A percentile compares a stretch with the other conserved stretches of the same genome.
These are phyloP conservation scores for Fusarium subglutinans DNA, from an alignment of 2,329 filamentous ascomycete genomes.

Conservation along the genomic window DNA sequence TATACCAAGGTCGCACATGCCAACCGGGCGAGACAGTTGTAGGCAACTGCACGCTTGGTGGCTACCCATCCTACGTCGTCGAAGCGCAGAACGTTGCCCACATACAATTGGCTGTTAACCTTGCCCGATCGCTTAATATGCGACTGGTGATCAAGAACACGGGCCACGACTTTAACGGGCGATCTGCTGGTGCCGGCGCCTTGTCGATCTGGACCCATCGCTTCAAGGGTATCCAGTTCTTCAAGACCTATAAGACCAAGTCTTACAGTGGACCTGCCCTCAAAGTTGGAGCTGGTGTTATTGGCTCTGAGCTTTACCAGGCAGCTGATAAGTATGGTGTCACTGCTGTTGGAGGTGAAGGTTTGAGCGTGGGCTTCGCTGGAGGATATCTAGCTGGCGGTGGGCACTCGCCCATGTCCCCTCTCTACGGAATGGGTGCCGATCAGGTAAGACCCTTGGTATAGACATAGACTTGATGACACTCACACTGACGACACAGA, in stretches of 20 bases:
- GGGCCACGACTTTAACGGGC: conserved; percentile 62
- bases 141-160: conserved; percentile 59
- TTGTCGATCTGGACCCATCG: conserved; percentile 66
- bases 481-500: background rate
- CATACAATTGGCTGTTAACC: conserved; percentile 57
- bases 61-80: conserved; percentile 54
- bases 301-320: conserved; percentile 62
- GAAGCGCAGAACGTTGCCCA: conserved; percentile 54
- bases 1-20: conserved; percentile 53
- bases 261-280: conserved; percentile 58
- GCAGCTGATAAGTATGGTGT: conserved; percentile 57
- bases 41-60: conserved; percentile 51
- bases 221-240: conserved; percentile 54
- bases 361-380: conserved; percentile 43
- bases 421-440: conserved; percentile 31
- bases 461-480: background rate
- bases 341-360: conserved; percentile 63
- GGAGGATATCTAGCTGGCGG: conserved; percentile 37
- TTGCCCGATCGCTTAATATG: conserved; percentile 55
- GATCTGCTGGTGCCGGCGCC: conserved; percentile 64
- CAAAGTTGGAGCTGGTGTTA: conserved; percentile 64
- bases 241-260: conserved; percentile 27
- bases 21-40: conserved; percentile 36
- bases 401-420: conserved; percentile 33
- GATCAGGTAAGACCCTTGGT: conserved; percentile 19